Evolutionary conservation across 75 land plant species (phyloP).

Genomic region (Cupressus sempervirens): DNA sequence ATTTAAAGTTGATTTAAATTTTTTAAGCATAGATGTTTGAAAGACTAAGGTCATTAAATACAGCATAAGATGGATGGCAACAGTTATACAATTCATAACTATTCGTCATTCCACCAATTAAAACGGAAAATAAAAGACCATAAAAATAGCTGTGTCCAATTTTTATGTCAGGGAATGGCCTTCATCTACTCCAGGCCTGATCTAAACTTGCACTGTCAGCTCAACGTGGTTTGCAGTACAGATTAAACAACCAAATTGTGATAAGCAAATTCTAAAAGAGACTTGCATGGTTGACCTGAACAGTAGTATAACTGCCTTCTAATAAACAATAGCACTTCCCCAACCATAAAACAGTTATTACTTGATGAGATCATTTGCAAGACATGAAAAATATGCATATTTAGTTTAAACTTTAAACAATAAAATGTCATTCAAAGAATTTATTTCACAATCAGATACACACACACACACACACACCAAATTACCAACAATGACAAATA

Average conservation of each 20-base stretch:
- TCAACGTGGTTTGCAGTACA: background rate
- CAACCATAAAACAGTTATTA: background rate
- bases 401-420: background rate
- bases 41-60: background rate
- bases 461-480: no score
- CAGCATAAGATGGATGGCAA: background rate
- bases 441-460: no score
- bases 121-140: background rate
- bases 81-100: background rate
- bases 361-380: background rate
- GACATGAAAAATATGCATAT: background rate
- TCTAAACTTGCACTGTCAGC: background rate
- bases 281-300: background rate
- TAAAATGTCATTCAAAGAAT: background rate
- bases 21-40: no score
- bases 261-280: background rate
- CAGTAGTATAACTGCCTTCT: background rate
- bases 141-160: background rate
- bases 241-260: background rate
- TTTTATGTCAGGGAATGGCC: background rate
- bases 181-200: background rate
- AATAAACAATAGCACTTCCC: background rate
- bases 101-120: background rate
- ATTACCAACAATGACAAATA: background rate
- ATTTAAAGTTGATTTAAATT: no score